Evolutionary conservation across 306 rosid genomes (phyloP).

Genomic region (Urtica urens): DNA sequence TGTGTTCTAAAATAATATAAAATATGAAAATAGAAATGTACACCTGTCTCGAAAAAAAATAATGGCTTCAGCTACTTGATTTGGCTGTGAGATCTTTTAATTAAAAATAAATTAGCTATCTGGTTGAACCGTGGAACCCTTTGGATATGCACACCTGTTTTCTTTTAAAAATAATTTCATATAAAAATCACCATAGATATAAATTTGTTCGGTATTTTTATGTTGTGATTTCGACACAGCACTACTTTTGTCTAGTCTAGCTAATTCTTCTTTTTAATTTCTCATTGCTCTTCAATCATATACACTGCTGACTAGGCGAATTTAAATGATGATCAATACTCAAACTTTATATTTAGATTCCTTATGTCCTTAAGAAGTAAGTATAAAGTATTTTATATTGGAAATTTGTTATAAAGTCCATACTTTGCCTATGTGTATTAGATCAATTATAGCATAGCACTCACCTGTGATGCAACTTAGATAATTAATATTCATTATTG

Average conservation of each 20-base stretch:
- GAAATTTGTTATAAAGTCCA: neutral
- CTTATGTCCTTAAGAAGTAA: neutral
- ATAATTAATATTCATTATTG: neutral
- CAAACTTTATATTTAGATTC: neutral
- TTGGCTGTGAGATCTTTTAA: neutral
- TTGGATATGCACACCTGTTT: neutral
- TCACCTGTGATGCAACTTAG: constrained; percentile 7
- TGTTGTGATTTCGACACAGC: neutral
- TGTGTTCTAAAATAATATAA: neutral
- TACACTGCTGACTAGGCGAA: neutral
- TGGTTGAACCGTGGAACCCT: neutral
- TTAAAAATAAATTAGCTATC: neutral
- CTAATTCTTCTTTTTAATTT: neutral
- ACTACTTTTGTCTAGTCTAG: too few species aligned
- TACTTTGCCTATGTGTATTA: neutral
- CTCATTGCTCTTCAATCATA: neutral
- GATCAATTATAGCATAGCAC: neutral
- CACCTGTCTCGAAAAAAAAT: constrained; percentile 12
- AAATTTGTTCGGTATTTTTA: neutral
- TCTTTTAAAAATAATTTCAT: too few species aligned
- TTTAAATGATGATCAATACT: constrained; percentile 1
- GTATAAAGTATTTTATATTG: neutral
- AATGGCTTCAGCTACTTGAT: constrained; percentile 16
- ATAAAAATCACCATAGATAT: neutral
- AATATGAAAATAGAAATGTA: neutral